Evolutionary conservation across 176 grass and related monocot genomes (phyloP), one percentile per base, ranked within the genome.

Genomic region (Carex parvula): DNA sequence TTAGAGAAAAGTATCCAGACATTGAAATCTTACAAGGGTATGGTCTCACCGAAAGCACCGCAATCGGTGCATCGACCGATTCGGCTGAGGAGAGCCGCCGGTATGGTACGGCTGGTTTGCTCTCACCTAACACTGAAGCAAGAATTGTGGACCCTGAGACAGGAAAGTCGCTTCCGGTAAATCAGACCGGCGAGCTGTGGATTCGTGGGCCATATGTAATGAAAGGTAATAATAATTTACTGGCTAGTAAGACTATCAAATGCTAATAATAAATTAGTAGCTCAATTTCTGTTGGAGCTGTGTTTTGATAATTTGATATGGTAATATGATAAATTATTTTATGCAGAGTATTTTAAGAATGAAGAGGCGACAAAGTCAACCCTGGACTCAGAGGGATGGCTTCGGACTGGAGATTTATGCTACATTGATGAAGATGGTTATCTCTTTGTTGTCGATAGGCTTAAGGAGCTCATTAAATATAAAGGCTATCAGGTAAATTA

Each of bases 391-490:
- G 88, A 95, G 1, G 96, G 96, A 56, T 99, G 96, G 96, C 91
- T 99, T 9, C 89, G 85, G 78, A 99, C 93, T 0, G 96, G 96
- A 32, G 96, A 99, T 85, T 84, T 99, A 44, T 99, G 96, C 81
- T 99, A 99, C 87, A 92, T 99, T 68, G 96, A 99, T 16, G 91
- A 95, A 48, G 91, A 91, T 79, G 96, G 93, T 8, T 99, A 95
- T 91, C 91, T 99, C 35, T 99, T 95, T n/a, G 85, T 99, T 0
- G 96, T 99, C 6, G 96, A 95, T 60, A 85, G 96, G 50, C 91
- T 99, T 3, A 99, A 99, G 64, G 96, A 99, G 37, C 70, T 99
- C 77, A 99, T 93, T 87, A 99, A 99, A 88, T 99, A 99, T 85
- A 99, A 95, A 88, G 95, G 95, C 1, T 98, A 94, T 81, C 95